Evolutionary conservation across 805 yeast species (phyloP), one percentile per base, ranked within the genome.

Genomic region (Lipomyces spencermartinsiae): DNA sequence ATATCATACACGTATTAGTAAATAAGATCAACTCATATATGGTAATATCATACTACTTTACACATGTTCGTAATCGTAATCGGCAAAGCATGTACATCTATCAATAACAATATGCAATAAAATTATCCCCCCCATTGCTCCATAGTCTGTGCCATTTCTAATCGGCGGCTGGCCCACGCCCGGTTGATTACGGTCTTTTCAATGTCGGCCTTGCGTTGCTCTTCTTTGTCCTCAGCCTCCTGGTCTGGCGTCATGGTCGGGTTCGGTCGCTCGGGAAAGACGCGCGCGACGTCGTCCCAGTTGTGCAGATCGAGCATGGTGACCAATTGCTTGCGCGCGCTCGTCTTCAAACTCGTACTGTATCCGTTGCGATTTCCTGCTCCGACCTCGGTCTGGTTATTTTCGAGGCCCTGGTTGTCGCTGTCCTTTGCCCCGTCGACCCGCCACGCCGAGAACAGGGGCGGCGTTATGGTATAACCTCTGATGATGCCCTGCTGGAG

Each of bases 361-460:
- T 9, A 29, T 46, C 66, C 66, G 49, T 59, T 61, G 35, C 43
- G 34, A 34, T 63, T 63, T 6, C 62, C 62, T 10, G 58, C 8
- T 7, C 62, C 64, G 14, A 59, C 9, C 14, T 37, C 29, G 22
- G 58, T 39, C 37, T 31, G 53, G 10, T 46, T 19, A 3, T 43
- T 5, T 6, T 43, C 49, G 10, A 43, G 49, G 22, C 22, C 49
- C 10, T 43, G 49, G 51, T 66, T 66, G 29, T 66, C 70, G 9
- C 65, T 60, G 39, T 63, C 70, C 51, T 63, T 63, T 14, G 51
- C 31, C 7, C 67, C 70, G 51, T 62, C 70, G 4, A 59, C 61
- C 0, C 65, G 63, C 67, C 66, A 66, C 34, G 67, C 64, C 14
- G 58, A 31, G 33, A 66, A 59, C 49, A 64, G 43, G 35, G 66